Percentiles rank a stretch among this genome's conserved stretches.
phyloP scores from a whole-genome alignment of 257 asterid genomes.

The Asclepias syriaca region DNA sequence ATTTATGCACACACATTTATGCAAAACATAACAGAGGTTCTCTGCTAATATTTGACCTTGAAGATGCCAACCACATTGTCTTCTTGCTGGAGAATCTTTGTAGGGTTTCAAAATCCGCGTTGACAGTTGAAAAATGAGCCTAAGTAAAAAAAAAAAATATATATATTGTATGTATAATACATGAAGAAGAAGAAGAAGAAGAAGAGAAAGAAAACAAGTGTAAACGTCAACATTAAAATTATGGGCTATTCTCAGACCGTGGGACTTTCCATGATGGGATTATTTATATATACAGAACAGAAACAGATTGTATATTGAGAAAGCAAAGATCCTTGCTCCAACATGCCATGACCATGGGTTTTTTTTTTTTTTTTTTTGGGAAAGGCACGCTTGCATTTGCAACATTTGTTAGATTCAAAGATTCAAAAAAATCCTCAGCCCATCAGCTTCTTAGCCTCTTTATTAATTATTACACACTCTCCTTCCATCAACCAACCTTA shows the following conservation, averaged over 20 bases:
- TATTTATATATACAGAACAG: too few relatives aligned
- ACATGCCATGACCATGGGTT: background rate
- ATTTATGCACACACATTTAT: background rate
- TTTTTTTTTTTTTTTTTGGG: too few relatives aligned
- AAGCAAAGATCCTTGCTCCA: background rate
- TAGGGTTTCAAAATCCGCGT: conserved; percentile 32
- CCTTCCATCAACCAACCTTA: too few relatives aligned
- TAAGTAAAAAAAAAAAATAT: background rate
- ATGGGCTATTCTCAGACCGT: conserved; percentile 17
- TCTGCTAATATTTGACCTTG: conserved; percentile 20
- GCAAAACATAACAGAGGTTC: background rate
- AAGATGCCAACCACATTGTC: background rate
- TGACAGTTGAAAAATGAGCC: conserved; percentile 25
- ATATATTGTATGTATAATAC: too few relatives aligned
- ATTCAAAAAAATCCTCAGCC: background rate
- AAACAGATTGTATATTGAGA: too few relatives aligned
- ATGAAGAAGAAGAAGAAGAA: background rate
- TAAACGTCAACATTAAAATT: conserved; percentile 19
- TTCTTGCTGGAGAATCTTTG: conserved; percentile 26
- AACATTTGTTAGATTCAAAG: background rate
- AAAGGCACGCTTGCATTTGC: background rate
- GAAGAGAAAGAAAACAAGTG: conserved; percentile 6
- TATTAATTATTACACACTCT: background rate
- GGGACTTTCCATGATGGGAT: conserved; percentile 5
- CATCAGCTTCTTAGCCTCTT: background rate